Conservation (phyloP, 345 rosid genomes). For the Lagerstroemia speciosa region DNA sequence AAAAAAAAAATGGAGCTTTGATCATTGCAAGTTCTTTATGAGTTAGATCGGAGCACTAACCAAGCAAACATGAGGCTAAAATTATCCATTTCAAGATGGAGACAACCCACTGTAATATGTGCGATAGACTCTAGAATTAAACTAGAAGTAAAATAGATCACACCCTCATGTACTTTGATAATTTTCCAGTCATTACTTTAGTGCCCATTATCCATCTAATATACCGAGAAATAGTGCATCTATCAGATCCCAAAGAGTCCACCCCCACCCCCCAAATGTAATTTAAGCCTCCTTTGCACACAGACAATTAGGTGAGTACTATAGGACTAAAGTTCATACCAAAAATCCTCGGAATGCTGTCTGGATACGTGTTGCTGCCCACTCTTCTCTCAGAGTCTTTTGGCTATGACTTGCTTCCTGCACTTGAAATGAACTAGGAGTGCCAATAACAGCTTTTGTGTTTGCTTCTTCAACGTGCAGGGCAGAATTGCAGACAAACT, state of each 20-base stretch:
- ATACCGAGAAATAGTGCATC: neutral
- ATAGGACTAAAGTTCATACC: conserved; percentile 32
- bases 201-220: neutral
- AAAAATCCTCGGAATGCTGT: conserved; percentile 91
- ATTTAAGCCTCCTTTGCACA: neutral
- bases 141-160: neutral
- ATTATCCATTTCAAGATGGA: neutral
- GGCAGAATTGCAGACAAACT: conserved; percentile 27
- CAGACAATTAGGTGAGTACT: neutral
- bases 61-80: neutral
- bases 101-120: neutral
- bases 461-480: conserved; percentile 25
- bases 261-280: no score
- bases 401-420: conserved; percentile 33
- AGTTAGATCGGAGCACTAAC: neutral
- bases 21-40: neutral
- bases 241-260: neutral
- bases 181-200: neutral
- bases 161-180: neutral
- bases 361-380: conserved; percentile 81
- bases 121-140: neutral
- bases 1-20: no score
- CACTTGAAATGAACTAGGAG: conserved; percentile 40
- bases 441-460: conserved; percentile 36
- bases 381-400: conserved; percentile 40